Percentiles rank a stretch among this genome's conserved stretches.
phyloP scores from a whole-genome alignment of 1,284 basidiomycete species.

The Waitea zeae region DNA sequence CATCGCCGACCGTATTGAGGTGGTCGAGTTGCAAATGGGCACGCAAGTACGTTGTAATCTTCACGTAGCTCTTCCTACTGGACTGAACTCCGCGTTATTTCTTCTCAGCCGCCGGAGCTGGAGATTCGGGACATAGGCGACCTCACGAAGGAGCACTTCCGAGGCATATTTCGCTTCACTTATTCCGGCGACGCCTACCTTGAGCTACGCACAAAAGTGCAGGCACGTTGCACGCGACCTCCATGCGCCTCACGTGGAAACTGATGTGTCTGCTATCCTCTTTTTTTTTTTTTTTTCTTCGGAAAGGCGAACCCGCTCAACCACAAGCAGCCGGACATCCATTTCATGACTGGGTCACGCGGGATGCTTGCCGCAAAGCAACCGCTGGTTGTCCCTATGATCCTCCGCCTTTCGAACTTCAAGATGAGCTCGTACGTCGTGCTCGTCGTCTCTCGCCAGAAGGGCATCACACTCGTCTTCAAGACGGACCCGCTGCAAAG shows the following conservation, averaged over 20 bases:
- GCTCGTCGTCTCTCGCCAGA: conserved; percentile 90
- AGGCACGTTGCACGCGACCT: too few relatives aligned
- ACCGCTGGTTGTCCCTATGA: conserved; percentile 94
- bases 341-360: conserved; percentile 52
- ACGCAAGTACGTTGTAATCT: conserved; percentile 52
- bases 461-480: conserved; percentile 98
- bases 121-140: conserved; percentile 98
- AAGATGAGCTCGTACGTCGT: conserved; percentile 93
- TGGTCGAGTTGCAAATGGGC: conserved; percentile 96
- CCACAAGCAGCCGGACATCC: conserved; percentile 73
- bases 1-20: conserved; percentile 94
- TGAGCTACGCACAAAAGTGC: conserved; percentile 91
- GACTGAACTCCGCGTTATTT: not conserved
- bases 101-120: conserved; percentile 76
- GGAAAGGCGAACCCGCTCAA: conserved; percentile 86
- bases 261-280: conserved; percentile 18
- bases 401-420: conserved; percentile 89
- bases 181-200: conserved; percentile 95
- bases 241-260: too few relatives aligned
- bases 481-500: conserved; percentile 98
- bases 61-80: too few relatives aligned
- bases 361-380: conserved; percentile 87
- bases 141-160: conserved; percentile 87
- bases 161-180: conserved; percentile 92
- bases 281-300: conserved; percentile 2